phyloP scores from a whole-genome alignment of 1,284 basidiomycete genomes.

The Papiliotrema laurentii region DNA sequence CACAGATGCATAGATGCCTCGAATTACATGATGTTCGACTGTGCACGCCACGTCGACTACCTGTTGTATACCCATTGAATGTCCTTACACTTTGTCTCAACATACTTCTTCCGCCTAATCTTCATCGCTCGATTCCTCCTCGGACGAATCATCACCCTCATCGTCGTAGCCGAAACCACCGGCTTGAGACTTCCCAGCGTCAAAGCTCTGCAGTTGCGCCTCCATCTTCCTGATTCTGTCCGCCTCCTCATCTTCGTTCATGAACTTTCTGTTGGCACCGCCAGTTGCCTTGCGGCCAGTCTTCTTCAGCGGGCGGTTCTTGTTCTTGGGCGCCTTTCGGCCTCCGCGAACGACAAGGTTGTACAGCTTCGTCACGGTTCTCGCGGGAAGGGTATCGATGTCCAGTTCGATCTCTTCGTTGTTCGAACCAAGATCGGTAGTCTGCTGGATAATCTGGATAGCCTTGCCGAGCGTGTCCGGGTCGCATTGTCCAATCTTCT shows the following conservation, averaged over 20 bases:
- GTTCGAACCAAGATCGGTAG: constrained; percentile 71
- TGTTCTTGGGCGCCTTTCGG: constrained; percentile 19
- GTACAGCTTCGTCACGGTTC: constrained; percentile 83
- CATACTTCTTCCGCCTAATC: constrained; percentile 21
- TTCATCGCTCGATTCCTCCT: constrained; percentile 45
- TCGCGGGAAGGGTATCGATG: constrained; percentile 78
- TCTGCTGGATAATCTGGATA: constrained; percentile 85
- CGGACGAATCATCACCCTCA: constrained; percentile 25
- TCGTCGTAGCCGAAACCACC: constrained; percentile 28
- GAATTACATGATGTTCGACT: too few species aligned
- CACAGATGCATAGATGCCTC: too few species aligned
- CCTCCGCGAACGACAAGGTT: constrained; percentile 76
- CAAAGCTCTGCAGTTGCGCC: constrained; percentile 50
- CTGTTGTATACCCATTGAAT: too few species aligned
- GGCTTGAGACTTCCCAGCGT: constrained; percentile 15
- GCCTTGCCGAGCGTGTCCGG: constrained; percentile 74
- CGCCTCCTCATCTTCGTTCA: constrained; percentile 49
- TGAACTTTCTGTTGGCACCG: constrained; percentile 74
- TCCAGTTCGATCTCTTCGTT: constrained; percentile 87
- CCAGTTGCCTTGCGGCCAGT: constrained; percentile 73
- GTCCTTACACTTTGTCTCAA: too few species aligned
- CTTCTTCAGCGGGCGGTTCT: constrained; percentile 12
- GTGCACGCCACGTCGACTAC: too few species aligned
- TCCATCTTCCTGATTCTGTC: constrained; percentile 83
- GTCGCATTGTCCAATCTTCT: constrained; percentile 78